phyloP scores from a whole-genome alignment of 176 grass and related monocot species.

The barley (Hordeum vulgare) region MorexV3_pseudomolecules_assembly NC_058518.1:210012385-210012884 shows the following conservation, averaged over 20 bases:
- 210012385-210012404: not conserved
- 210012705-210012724: no score
- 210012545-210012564: not conserved
- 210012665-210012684: no score
- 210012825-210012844: no score
- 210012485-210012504: not conserved
- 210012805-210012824: no score
- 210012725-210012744: no score
- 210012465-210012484: not conserved
- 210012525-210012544: not conserved
- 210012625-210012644: not conserved
- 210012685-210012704: no score
- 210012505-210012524: not conserved
- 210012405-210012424: not conserved
- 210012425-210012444: not conserved
- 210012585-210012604: not conserved
- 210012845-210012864: no score
- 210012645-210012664: no score
- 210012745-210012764: no score
- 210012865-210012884: not conserved
- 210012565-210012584: not conserved
- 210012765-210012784: no score
- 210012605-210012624: not conserved
- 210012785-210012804: no score
- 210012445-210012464: not conserved